Percentiles rank a stretch among this genome's conserved stretches.
These are phyloP conservation scores for Tylopilus plumbeoviolaceoides DNA, from an alignment of 768 basidiomycete genomes.

Conservation along the genomic window DNA sequence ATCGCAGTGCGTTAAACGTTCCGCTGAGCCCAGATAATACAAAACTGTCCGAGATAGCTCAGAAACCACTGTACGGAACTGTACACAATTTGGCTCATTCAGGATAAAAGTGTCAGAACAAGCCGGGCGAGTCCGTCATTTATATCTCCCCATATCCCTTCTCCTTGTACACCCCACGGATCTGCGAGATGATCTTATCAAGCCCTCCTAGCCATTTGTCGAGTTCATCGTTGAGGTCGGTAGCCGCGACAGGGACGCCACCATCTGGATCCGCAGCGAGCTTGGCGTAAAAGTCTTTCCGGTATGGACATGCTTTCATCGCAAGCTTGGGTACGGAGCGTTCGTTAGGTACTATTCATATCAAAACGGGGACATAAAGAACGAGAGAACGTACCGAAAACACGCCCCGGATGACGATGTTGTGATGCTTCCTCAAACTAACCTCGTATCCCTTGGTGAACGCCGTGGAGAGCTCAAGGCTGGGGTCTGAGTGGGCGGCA, in stretches of 20 bases:
- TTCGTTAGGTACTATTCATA: background rate
- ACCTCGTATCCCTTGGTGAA: conserved; percentile 80
- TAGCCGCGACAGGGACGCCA: conserved; percentile 36
- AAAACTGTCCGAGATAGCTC: too few species aligned
- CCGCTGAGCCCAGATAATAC: too few species aligned
- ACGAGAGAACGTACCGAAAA: conserved; percentile 43
- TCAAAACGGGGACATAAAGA: background rate
- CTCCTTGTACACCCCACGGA: conserved; percentile 51
- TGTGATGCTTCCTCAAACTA: conserved; percentile 84
- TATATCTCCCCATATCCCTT: conserved; percentile 48
- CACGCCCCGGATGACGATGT: conserved; percentile 62
- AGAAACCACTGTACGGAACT: background rate
- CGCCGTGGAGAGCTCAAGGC: conserved; percentile 51
- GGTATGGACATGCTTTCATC: conserved; percentile 57
- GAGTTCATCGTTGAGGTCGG: conserved; percentile 53
- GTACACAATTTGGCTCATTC: background rate
- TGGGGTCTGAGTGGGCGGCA: conserved; percentile 60
- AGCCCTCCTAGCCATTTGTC: conserved; percentile 59
- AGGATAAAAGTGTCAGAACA: background rate
- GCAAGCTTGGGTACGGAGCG: conserved; percentile 36
- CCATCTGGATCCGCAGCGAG: conserved; percentile 61
- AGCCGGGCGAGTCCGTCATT: too few species aligned
- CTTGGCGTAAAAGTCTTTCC: conserved; percentile 57
- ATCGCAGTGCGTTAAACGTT: too few species aligned
- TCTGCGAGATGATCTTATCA: conserved; percentile 45